Base-by-base conservation (phyloP, 2,329 filamentous ascomycete species). In the Ophiostoma ulmi region DNA sequence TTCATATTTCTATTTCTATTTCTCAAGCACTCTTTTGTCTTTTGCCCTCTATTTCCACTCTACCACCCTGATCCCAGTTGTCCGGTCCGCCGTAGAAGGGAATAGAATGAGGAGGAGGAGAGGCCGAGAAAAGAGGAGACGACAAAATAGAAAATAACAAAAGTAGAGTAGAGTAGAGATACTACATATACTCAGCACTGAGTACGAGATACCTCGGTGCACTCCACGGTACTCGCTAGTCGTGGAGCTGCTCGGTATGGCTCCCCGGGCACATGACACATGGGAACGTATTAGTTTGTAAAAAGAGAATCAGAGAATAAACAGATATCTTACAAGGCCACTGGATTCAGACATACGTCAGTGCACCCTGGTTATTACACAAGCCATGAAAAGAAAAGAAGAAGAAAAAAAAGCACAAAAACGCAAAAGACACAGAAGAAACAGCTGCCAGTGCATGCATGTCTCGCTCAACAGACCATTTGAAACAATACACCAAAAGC, bases 61-160 rank as follows among this genome's bases (percentile, higher is more conserved):
- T 11, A 14, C 52, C 58, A 63, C 58, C 52, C 58, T 63, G 58
- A 31, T 31, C 58, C 58, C 58, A 35, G 58, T 35, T 63, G 58
- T 20, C 58, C 58, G 58, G 58, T 63, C 26, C 26, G 58, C 58
- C 58, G 58, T 63, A 17, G 58, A 35, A 63, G 22, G 58, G 26
- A 20, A 63, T 63, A 26, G 52, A 58, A 58, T 58, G 52, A 31
- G 10, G 20, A n/a, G 22, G 8, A 58, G n/a, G 8, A 3, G 11
- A n/a, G 13, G 26, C 31, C 31, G 31, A 31, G 13, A 55, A 20
- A 22, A 48, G 44, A 58, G 52, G 52, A n/a, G 48, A 22, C 6
- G 48, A 22, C n/a, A 14, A 11, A 26, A 26, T 10, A 58, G 22
- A 10, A 22, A 13, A 58, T 22, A 58, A n/a, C 3, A 31, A 31